A percentile compares a stretch with the other conserved stretches of the same genome.
phyloP scores from a whole-genome alignment of 352 stramenopile species.

The Aphanomyces cochlioides region DNA sequence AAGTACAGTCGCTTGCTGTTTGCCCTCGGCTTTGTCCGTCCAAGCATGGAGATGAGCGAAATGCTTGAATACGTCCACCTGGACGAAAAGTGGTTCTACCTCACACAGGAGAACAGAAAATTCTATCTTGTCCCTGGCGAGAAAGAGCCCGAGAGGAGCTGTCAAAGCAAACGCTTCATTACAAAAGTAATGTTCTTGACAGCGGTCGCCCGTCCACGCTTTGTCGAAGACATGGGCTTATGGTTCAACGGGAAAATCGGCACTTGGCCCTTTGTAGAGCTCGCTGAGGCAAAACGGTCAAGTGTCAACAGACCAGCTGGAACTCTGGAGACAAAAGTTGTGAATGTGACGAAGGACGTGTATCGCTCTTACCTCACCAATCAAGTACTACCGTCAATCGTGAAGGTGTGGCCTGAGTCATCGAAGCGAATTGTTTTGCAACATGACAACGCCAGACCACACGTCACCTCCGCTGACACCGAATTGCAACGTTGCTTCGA shows the following conservation, averaged over 20 bases:
- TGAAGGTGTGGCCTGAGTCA: not conserved
- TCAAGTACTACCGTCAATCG: not conserved
- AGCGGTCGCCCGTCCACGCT: not conserved
- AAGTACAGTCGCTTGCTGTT: conserved; percentile 1
- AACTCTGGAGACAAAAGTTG: not conserved
- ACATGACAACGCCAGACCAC: not conserved
- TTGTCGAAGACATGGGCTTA: not conserved
- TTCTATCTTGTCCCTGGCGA: conserved; percentile 31
- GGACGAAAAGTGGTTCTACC: conserved; percentile 42
- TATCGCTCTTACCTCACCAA: not conserved
- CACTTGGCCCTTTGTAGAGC: not conserved
- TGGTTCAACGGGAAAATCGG: not conserved
- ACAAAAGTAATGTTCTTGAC: conserved; percentile 6
- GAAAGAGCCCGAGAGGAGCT: not conserved
- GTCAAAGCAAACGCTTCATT: not conserved
- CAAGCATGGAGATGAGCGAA: not conserved
- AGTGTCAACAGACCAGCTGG: not conserved
- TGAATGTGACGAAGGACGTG: not conserved
- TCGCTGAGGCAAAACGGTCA: not conserved
- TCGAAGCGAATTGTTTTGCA: not conserved
- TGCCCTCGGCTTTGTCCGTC: not conserved
- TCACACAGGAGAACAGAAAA: conserved; percentile 37
- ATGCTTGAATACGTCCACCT: conserved; percentile 10
- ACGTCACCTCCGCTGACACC: not conserved
- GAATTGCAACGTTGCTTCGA: not conserved